phyloP scores from a whole-genome alignment of 768 basidiomycete genomes.

The Psilocybe sp. region DNA sequence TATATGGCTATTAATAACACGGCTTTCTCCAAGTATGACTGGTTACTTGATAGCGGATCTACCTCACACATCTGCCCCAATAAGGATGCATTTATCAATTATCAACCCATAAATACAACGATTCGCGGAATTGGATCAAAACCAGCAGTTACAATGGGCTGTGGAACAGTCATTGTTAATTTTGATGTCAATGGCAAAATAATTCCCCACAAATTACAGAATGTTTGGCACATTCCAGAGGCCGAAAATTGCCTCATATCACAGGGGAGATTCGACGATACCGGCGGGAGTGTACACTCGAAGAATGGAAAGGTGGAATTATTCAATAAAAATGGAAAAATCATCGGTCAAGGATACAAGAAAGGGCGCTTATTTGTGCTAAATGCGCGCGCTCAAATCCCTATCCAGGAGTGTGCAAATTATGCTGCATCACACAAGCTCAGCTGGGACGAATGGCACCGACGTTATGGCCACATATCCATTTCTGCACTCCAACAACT shows the following conservation, averaged over 20 bases:
- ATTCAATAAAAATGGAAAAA: too few relatives aligned
- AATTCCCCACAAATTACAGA: too few relatives aligned
- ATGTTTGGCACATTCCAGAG: conserved; percentile 15
- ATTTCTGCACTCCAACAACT: conserved; percentile 17
- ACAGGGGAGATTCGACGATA: conserved; percentile 15
- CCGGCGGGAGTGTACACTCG: conserved; percentile 11
- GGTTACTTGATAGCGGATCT: too few relatives aligned
- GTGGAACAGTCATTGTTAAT: conserved; percentile 15
- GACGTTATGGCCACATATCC: conserved; percentile 20
- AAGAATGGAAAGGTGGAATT: conserved; percentile 6
- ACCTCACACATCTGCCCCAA: too few relatives aligned
- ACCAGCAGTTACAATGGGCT: neutral
- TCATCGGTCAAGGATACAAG: too few relatives aligned
- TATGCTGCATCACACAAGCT: conserved; percentile 7
- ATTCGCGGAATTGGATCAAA: too few relatives aligned
- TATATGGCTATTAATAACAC: too few relatives aligned
- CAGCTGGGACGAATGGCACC: conserved; percentile 26
- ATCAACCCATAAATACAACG: too few relatives aligned
- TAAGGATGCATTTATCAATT: too few relatives aligned
- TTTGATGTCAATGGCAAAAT: conserved; percentile 14
- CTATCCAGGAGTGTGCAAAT: conserved; percentile 4
- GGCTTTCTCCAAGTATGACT: too few relatives aligned
- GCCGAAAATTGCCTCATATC: conserved; percentile 21
- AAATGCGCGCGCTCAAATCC: too few relatives aligned
- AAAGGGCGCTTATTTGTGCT: too few relatives aligned